Evolutionary conservation across 345 rosid species (phyloP).

Genomic region (Eucalyptus melliodora): DNA sequence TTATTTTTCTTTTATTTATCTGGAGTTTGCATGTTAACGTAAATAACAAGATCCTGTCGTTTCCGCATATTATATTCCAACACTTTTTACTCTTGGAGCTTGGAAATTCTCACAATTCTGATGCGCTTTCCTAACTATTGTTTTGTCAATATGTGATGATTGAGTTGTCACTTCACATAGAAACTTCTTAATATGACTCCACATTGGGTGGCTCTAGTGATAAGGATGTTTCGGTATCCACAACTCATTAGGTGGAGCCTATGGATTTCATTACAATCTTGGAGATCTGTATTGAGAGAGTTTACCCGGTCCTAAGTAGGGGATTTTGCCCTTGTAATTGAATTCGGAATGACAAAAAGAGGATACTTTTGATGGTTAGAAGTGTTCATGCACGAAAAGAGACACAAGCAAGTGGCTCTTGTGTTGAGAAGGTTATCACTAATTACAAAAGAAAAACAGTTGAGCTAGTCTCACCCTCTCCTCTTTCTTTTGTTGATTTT

Average conservation of each 20-base stretch:
- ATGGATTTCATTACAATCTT: background rate
- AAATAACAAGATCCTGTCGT: fast-evolving
- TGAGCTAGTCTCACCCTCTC: too few species aligned
- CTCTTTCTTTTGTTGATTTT: too few species aligned
- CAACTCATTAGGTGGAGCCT: background rate
- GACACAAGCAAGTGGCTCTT: background rate
- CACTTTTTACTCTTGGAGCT: background rate
- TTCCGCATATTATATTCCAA: too few species aligned
- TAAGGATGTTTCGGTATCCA: background rate
- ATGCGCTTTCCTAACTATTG: background rate
- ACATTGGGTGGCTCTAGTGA: background rate
- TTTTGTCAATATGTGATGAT: background rate
- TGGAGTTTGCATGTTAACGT: fast-evolving
- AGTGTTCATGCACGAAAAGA: background rate
- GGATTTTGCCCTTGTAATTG: background rate
- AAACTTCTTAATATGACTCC: background rate
- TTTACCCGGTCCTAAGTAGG: background rate
- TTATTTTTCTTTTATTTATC: too few species aligned
- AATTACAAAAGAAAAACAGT: background rate
- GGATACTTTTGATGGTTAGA: background rate
- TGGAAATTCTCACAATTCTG: background rate
- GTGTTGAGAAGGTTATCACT: background rate
- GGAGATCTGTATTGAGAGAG: background rate
- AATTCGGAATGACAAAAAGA: background rate
- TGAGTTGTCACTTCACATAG: background rate